Conservation (phyloP, 352 stramenopile genomes). For the Thalassiosira exigua region DNA sequence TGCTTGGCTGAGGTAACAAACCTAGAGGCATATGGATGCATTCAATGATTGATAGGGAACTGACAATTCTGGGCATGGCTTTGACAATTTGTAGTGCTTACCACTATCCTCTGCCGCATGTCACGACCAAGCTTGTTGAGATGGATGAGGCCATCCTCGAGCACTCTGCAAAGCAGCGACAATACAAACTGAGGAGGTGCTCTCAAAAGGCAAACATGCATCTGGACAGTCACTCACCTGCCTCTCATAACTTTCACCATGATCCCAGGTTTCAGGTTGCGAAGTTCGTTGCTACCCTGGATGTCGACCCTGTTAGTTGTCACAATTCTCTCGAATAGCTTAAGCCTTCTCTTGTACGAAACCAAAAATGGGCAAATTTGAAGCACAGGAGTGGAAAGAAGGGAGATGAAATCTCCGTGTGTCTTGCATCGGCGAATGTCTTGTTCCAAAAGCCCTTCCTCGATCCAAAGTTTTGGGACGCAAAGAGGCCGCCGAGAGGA, state of each 20-base stretch:
- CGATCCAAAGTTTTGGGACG: slow-evolving; percentile 76
- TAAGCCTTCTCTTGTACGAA: slow-evolving; percentile 82
- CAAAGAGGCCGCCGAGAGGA: slow-evolving; percentile 75
- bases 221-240: too few relatives aligned
- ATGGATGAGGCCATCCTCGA: slow-evolving; percentile 80
- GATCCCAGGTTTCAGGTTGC: slow-evolving; percentile 79
- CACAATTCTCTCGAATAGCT: slow-evolving; percentile 82
- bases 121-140: slow-evolving; percentile 81
- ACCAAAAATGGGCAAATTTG: slow-evolving; percentile 79
- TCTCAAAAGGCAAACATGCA: too few relatives aligned
- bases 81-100: too few relatives aligned
- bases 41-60: too few relatives aligned
- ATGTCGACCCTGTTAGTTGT: slow-evolving; percentile 72
- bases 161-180: too few relatives aligned
- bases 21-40: too few relatives aligned
- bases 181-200: too few relatives aligned
- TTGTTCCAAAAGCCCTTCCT: slow-evolving; percentile 76
- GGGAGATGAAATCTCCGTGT: slow-evolving; percentile 65
- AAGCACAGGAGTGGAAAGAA: slow-evolving; percentile 70
- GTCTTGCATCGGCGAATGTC: slow-evolving; percentile 73
- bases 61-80: too few relatives aligned
- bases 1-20: slow-evolving; percentile 80
- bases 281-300: slow-evolving; percentile 71
- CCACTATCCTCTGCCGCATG: slow-evolving; percentile 75
- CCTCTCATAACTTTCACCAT: slow-evolving; percentile 79